Evolutionary conservation across 352 stramenopile genomes (phyloP), one percentile per base, ranked within the genome.

Genomic region (Phytophthora tentaculata): DNA sequence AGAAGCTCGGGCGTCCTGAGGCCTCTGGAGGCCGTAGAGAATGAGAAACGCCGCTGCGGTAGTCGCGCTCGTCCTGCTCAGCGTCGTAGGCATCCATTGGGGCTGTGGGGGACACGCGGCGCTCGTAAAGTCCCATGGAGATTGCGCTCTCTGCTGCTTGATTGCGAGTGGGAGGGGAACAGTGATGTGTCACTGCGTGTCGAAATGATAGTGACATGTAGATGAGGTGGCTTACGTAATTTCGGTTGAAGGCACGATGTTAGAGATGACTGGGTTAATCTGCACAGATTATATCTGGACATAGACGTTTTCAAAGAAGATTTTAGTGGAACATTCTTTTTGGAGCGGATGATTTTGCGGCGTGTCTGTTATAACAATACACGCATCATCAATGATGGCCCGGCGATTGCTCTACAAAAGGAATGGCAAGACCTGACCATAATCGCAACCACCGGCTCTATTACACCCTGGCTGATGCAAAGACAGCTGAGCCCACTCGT

Each of bases 51-150:
- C 22, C 28, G 19, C 8, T 26, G 4, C 1, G 19, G 22, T 29
- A 45, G 37, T 19, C 26, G 19, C 16, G 49, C 2, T 29, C 17
- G 50, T 55, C 37, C 26, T 9, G 35, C 22, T 22, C 37, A 26
- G 19, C 50, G 43, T 51, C 20, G 52, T 64, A 53, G 3, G 16
- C 14, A n/a, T 52, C 45, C 28, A 49, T 19, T 22, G 50, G 58
- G 20, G 54, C 17, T 12, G 12, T 32, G 1, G 52, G 45, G 26
- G 58, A 57, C 44, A 22, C 28, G n/a, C 26, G 29, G 3, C 44
- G 56, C 39, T 49, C 61, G 41, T 60, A 69, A 7, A 74, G 16
- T 22, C 37, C 43, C 54, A 67, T 70, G 26, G 28, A 5, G 56
- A 41, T 56, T 62, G 29, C 22, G 51, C 28, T 61, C 41, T 61